Evolutionary conservation across 2,329 filamentous ascomycete species (phyloP).

Genomic region (Botrytis paeoniae): DNA sequence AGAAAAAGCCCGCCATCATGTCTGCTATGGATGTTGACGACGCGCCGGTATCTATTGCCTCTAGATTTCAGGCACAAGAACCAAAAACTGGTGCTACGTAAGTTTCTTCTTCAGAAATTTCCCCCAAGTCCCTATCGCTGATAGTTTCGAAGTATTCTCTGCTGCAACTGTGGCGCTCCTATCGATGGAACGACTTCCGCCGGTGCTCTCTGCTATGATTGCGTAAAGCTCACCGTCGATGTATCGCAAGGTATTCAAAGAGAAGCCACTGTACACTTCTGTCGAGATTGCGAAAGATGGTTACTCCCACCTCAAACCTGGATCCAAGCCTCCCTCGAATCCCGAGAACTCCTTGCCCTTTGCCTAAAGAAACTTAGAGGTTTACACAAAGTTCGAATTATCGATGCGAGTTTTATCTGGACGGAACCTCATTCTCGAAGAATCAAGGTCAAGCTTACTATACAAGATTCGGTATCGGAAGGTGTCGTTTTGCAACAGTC

Average conservation of each 20-base stretch:
- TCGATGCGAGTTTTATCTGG: slow-evolving; percentile 96
- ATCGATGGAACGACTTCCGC: slow-evolving; percentile 87
- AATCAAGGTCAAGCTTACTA: slow-evolving; percentile 91
- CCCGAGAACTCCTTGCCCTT: slow-evolving; percentile 85
- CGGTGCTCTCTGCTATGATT: slow-evolving; percentile 92
- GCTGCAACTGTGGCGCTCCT: slow-evolving; percentile 93
- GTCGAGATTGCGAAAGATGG: slow-evolving; percentile 93
- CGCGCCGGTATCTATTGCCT: slow-evolving; percentile 49
- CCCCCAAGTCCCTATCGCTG: slow-evolving; percentile 19
- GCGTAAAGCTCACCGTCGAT: slow-evolving; percentile 90
- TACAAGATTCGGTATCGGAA: slow-evolving; percentile 68
- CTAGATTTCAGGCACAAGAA: slow-evolving; percentile 34
- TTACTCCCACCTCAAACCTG: slow-evolving; percentile 81
- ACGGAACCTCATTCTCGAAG: slow-evolving; percentile 94
- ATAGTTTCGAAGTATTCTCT: slow-evolving; percentile 68
- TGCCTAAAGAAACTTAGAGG: slow-evolving; percentile 87
- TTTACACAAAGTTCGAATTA: slow-evolving; percentile 85
- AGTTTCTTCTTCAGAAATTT: slow-evolving; percentile 31
- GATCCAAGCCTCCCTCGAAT: slow-evolving; percentile 82
- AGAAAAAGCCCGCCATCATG: slow-evolving; percentile 42
- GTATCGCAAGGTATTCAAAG: slow-evolving; percentile 88
- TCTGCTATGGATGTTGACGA: slow-evolving; percentile 58
- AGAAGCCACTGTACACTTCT: slow-evolving; percentile 86
- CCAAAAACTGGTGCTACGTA: slow-evolving; percentile 51
- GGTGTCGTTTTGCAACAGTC: slow-evolving; percentile 78